phyloP scores from a whole-genome alignment of 2,329 filamentous ascomycete species.

The Pseudogymnoascus sp. region DNA sequence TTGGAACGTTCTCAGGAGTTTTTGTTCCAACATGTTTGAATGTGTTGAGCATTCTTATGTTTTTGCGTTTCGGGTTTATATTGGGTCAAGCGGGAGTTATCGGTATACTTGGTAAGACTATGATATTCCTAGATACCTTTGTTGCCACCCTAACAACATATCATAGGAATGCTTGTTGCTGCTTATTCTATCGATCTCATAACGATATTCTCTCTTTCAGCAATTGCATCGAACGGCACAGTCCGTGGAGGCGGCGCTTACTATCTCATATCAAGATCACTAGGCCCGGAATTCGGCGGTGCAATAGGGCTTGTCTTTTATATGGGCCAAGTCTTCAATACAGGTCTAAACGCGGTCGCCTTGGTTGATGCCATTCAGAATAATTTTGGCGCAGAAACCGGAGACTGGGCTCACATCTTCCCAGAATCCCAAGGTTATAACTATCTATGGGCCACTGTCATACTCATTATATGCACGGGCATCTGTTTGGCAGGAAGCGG shows the following conservation, averaged over 20 bases:
- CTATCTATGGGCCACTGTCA: slow-evolving; percentile 67
- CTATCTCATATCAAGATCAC: slow-evolving; percentile 76
- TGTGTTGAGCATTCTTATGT: slow-evolving; percentile 87
- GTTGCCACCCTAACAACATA: slow-evolving; percentile 18
- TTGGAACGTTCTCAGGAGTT: slow-evolving; percentile 70
- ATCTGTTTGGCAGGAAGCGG: slow-evolving; percentile 75
- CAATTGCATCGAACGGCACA: slow-evolving; percentile 83
- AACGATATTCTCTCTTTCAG: slow-evolving; percentile 78
- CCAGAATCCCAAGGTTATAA: slow-evolving; percentile 68
- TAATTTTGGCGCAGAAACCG: slow-evolving; percentile 56
- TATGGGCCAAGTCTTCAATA: slow-evolving; percentile 81
- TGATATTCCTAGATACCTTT: background rate
- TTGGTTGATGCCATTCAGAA: slow-evolving; percentile 74
- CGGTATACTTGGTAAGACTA: slow-evolving; percentile 64
- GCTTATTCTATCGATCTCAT: slow-evolving; percentile 80
- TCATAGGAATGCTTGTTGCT: slow-evolving; percentile 58
- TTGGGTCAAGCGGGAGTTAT: slow-evolving; percentile 72
- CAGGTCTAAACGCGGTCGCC: slow-evolving; percentile 80
- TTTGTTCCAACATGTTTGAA: slow-evolving; percentile 87
- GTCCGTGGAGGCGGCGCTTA: slow-evolving; percentile 84
- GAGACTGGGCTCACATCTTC: slow-evolving; percentile 52
- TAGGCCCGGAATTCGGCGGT: slow-evolving; percentile 83
- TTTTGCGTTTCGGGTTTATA: slow-evolving; percentile 79
- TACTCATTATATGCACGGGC: slow-evolving; percentile 62
- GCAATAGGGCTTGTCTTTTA: slow-evolving; percentile 86